Base-by-base conservation (phyloP, 1,284 basidiomycete genomes). In the Leccinum subfulvum region DNA sequence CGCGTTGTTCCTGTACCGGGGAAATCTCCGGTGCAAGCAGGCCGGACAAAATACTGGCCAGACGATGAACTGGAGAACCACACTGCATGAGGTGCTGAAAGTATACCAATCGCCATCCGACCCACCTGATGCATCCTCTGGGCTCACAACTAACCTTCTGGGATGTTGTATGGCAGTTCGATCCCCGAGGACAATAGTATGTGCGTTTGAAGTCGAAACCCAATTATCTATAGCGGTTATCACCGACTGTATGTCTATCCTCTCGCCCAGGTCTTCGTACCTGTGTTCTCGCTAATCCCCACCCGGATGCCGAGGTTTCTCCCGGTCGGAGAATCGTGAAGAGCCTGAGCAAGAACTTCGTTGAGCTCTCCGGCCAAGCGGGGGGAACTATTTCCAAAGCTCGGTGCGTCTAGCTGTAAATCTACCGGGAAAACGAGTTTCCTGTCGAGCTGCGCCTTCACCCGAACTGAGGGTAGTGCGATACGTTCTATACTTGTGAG, bases 401-500 rank as follows among this genome's bases (percentile, higher is more conserved):
- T 73, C 33, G 65, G 58, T 33, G 72, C 67, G 62, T 83, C 79
- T 33, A 90, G 67, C 23, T 79, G 77, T 58, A 91, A 75, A 59
- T 75, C 71, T 28, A 90, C 73, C 6, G 87, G 85, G 63, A 90
- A 82, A 9, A 73, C 68, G 18, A 87, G 77, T 62, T 79, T 72
- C 30, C 69, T 81, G 52, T 77, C 75, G 26, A 81, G 75, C 69
- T 86, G 82, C n/a, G 78, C 78, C 51, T 77, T 75, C 33, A 95
- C 87, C 44, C 84, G 82, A 60, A 77, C 75, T n/a, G 81, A 79
- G 2, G 94, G 93, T 16, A 97, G 77, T 0, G 88, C 79, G 14
- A 91, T 81, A 33, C 94, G 84, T 72, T 94, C 84, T 47, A 97
- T 95, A 65, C 90, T 91, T 3, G 95, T 97, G 23, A 91, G 89